These are phyloP conservation scores for Misopates orontium DNA, from an alignment of 257 asterid species.

Conservation along the genomic window DNA sequence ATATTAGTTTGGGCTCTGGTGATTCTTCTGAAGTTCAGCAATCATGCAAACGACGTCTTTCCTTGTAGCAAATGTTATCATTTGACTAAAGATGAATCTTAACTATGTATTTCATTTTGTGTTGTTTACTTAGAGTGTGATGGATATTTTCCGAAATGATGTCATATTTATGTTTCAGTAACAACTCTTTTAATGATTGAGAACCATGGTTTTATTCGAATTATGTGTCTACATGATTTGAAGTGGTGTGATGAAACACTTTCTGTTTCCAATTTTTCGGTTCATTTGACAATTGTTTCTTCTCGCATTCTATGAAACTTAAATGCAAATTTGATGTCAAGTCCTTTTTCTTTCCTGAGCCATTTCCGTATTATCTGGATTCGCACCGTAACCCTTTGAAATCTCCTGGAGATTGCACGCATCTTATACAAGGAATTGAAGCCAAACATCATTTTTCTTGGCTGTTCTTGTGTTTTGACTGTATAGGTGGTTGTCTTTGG, in stretches of 20 bases:
- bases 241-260: conserved; percentile 29
- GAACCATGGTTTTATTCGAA: conserved; percentile 34
- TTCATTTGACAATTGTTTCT: conserved; percentile 15
- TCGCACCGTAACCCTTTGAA: too few relatives aligned
- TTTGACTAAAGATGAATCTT: conserved; percentile 64
- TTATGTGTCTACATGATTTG: conserved; percentile 34
- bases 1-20: conserved; percentile 88
- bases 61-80: conserved; percentile 61
- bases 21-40: conserved; percentile 97
- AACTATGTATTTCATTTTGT: conserved; percentile 54
- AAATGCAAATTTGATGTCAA: neutral
- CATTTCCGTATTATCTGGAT: too few relatives aligned
- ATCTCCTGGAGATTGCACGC: too few relatives aligned
- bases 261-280: conserved; percentile 27
- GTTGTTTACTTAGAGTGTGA: conserved; percentile 28
- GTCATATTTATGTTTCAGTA: conserved; percentile 41
- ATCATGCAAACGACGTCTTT: conserved; percentile 86
- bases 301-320: neutral
- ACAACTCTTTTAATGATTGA: conserved; percentile 45
- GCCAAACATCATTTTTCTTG: neutral
- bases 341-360: too few relatives aligned
- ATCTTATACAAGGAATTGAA: conserved; percentile 5
- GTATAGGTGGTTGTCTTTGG: conserved; percentile 4
- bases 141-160: conserved; percentile 57
- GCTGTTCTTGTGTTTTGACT: conserved; percentile 19